Conservation (phyloP, 1,284 basidiomycete species). For the Phellinidium pouzarii region DNA sequence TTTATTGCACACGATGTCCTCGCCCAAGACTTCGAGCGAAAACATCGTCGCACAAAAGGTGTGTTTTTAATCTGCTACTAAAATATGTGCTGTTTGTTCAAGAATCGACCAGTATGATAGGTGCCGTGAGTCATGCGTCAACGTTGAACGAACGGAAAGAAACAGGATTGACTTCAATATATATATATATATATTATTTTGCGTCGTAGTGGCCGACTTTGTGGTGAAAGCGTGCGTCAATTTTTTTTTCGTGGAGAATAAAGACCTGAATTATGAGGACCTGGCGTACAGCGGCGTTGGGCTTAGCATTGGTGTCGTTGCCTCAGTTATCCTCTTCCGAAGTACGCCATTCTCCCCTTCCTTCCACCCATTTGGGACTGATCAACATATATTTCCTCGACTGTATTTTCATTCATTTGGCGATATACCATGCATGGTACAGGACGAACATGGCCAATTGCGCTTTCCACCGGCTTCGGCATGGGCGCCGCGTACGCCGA, state of each 20-base stretch:
- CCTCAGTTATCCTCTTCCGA: slow-evolving; percentile 91
- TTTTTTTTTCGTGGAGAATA: slow-evolving; percentile 2
- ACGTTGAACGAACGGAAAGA: not conserved
- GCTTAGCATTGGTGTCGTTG: slow-evolving; percentile 89
- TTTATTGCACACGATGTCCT: slow-evolving; percentile 7
- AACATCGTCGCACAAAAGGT: slow-evolving; percentile 20
- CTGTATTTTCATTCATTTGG: slow-evolving; percentile 3
- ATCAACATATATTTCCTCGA: slow-evolving; percentile 2
- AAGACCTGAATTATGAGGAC: slow-evolving; percentile 29
- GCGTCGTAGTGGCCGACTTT: slow-evolving; percentile 60
- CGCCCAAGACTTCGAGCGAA: slow-evolving; percentile 16
- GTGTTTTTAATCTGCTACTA: slow-evolving; percentile 2
- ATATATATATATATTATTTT: slow-evolving; percentile 20
- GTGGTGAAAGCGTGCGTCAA: slow-evolving; percentile 66
- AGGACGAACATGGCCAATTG: slow-evolving; percentile 97
- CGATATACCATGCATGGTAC: slow-evolving; percentile 11
- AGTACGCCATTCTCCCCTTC: slow-evolving; percentile 52
- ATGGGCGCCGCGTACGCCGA: slow-evolving; percentile 87
- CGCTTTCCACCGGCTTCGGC: slow-evolving; percentile 88
- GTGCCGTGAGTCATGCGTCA: slow-evolving; percentile 59
- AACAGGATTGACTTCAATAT: not conserved
- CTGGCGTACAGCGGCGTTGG: slow-evolving; percentile 71
- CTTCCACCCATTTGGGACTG: no score
- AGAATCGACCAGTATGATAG: slow-evolving; percentile 70
- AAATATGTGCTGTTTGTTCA: slow-evolving; percentile 16